These are phyloP conservation scores for Erucastrum elatum DNA, from an alignment of 345 rosid genomes.

Conservation along the genomic window DNA sequence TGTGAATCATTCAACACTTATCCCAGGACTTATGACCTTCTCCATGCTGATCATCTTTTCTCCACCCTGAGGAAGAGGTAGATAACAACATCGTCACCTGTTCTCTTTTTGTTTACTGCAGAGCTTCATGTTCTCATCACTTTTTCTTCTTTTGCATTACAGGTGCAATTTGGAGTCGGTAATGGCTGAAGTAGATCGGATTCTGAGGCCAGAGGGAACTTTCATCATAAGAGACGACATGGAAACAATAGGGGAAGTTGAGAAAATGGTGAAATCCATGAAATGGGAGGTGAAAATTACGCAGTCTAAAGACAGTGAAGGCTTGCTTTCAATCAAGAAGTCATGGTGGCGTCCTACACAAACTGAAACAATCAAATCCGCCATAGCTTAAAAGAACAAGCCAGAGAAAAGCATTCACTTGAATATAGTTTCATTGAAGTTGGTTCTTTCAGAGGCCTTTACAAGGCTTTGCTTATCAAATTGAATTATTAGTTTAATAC, in stretches of 20 bases:
- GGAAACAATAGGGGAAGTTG: slow-evolving; percentile 59
- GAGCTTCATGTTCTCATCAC: background rate
- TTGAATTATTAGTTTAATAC: background rate
- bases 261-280: slow-evolving; percentile 62
- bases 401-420: background rate
- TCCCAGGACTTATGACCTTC: slow-evolving; percentile 84
- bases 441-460: slow-evolving; percentile 1
- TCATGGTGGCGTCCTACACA: slow-evolving; percentile 77
- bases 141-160: slow-evolving; percentile 20
- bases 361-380: slow-evolving; percentile 51
- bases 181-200: slow-evolving; percentile 77
- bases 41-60: slow-evolving; percentile 83
- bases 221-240: slow-evolving; percentile 65
- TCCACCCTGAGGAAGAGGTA: slow-evolving; percentile 67
- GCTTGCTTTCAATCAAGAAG: slow-evolving; percentile 63
- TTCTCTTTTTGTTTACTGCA: slow-evolving; percentile 3
- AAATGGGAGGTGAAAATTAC: slow-evolving; percentile 61
- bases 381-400: slow-evolving; percentile 45
- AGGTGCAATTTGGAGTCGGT: slow-evolving; percentile 69
- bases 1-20: slow-evolving; percentile 88
- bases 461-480: slow-evolving; percentile 12
- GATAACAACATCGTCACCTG: background rate
- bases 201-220: slow-evolving; percentile 81
- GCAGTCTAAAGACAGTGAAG: slow-evolving; percentile 54
- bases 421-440: slow-evolving; percentile 19